Evolutionary conservation across 768 basidiomycete genomes (phyloP), one percentile per base, ranked within the genome.

Genomic region (Pisolithus orientalis): DNA sequence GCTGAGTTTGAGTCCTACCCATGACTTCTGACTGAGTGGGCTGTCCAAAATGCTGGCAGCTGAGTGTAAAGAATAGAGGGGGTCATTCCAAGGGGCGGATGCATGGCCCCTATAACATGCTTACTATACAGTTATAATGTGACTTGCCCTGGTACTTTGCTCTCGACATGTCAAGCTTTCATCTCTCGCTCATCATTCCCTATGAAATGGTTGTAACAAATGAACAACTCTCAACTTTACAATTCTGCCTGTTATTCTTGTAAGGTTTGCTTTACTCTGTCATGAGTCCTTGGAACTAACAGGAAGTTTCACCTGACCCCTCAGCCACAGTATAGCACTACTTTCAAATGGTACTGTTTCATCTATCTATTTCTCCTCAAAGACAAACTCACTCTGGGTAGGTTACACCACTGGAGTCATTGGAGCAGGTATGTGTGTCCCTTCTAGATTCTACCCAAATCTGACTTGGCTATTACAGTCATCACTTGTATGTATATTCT

Each of bases 341-440:
- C 90, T 93, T 71, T 90, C 89, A 27, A 90, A 93, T 66, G 90
- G 89, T 86, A 68, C 25, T 32, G 34, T 5, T 9, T 51, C 10
- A 1, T 32, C 9, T 21, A 37, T 51, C 54, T 21, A n/a, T 28
- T 51, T 31, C 28, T 31, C 47, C 57, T 37, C 59, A 6, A 11
- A 29, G 25, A 44, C 52, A 45, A 21, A 40, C 44, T 47, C 34
- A 40, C 49, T 24, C 51, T 14, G 11, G 13, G 2, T 51, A 90
- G 87, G 88, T 27, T 92, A 90, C 64, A 84, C 87, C 24, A 90
- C 90, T 65, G 82, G 80, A 64, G 75, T 89, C 59, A 90, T 93
- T 59, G 87, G 88, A 53, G 76, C 65, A 65, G 87, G 87, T 88
- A 65, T 38, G 84, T 77, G 0, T 48, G 38, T 44, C 46, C 9